Percentiles rank a stretch among this genome's conserved stretches.
Evolutionary conservation across 768 basidiomycete species (phyloP).

Genomic region (Amanita pallidorosea): DNA sequence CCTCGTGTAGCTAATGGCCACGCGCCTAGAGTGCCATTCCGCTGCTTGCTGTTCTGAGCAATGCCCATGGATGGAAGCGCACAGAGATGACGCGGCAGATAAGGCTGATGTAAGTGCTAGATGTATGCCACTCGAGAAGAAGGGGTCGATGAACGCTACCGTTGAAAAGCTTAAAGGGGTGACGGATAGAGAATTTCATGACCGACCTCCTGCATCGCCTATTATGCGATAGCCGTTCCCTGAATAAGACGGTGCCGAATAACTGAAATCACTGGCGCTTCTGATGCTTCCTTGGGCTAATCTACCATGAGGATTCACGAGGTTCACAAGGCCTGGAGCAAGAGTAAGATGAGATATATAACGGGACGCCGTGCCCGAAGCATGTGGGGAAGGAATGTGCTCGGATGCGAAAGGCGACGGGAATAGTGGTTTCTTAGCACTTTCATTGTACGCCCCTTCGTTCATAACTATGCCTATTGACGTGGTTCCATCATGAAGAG

Average conservation of each 20-base stretch:
- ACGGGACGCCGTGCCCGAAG: slow-evolving; percentile 21
- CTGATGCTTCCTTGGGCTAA: slow-evolving; percentile 33
- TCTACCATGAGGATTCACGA: slow-evolving; percentile 27
- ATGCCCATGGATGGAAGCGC: slow-evolving; percentile 41
- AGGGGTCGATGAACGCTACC: slow-evolving; percentile 53
- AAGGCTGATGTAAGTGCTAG: slow-evolving; percentile 53
- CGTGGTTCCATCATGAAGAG: slow-evolving; percentile 52
- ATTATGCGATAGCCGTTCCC: slow-evolving; percentile 45
- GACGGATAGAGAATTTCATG: not conserved
- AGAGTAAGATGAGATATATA: slow-evolving; percentile 35
- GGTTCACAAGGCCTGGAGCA: slow-evolving; percentile 34
- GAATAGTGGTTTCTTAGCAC: slow-evolving; percentile 16
- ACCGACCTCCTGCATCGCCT: slow-evolving; percentile 57
- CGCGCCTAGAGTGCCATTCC: slow-evolving; percentile 44
- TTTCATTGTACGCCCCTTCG: slow-evolving; percentile 35
- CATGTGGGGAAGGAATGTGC: slow-evolving; percentile 13
- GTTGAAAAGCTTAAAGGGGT: not conserved
- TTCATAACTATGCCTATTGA: slow-evolving; percentile 57
- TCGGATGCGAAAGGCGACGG: slow-evolving; percentile 19
- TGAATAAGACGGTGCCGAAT: slow-evolving; percentile 48
- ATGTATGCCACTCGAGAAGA: slow-evolving; percentile 58
- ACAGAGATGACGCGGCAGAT: slow-evolving; percentile 45
- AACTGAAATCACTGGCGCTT: slow-evolving; percentile 53
- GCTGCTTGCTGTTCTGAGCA: slow-evolving; percentile 36
- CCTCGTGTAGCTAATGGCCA: slow-evolving; percentile 51